Evolutionary conservation across 805 yeast species (phyloP).

Genomic region (Pichia gijzeniarum): DNA sequence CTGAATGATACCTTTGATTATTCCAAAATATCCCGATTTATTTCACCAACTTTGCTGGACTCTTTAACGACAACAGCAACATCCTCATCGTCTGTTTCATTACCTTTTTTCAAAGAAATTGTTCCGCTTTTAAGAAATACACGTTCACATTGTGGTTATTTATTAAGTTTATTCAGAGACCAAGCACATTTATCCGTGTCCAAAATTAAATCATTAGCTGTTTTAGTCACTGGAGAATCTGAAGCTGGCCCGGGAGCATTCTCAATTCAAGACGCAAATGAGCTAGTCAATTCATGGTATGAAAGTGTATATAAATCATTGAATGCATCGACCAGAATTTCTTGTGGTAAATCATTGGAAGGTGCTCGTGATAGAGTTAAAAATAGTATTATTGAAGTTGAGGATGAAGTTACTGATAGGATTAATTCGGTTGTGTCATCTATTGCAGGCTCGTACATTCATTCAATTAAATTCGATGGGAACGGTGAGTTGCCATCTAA

Average conservation of each 20-base stretch:
- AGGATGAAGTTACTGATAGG: conserved; percentile 42
- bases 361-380: conserved; percentile 68
- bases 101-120: conserved; percentile 70
- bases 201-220: conserved; percentile 76
- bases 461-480: conserved; percentile 30
- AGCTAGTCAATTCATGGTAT: conserved; percentile 55
- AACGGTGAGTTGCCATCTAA: conserved; percentile 74
- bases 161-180: conserved; percentile 71
- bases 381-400: conserved; percentile 64
- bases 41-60: conserved; percentile 8
- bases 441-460: conserved; percentile 58
- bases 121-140: conserved; percentile 81
- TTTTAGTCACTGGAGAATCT: conserved; percentile 87
- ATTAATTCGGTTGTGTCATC: conserved; percentile 60
- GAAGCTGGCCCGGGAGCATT: conserved; percentile 95
- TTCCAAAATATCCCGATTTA: conserved; percentile 12
- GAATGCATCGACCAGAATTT: conserved; percentile 62
- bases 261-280: conserved; percentile 69
- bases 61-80: not conserved
- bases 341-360: conserved; percentile 65
- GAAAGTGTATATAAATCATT: conserved; percentile 57
- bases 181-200: conserved; percentile 65
- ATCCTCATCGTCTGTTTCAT: no score
- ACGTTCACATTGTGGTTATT: conserved; percentile 79
- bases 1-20: conserved; percentile 17